These are phyloP conservation scores for Aspergillus felis DNA, from an alignment of 2,329 filamentous ascomycete species.

Conservation along the genomic window DNA sequence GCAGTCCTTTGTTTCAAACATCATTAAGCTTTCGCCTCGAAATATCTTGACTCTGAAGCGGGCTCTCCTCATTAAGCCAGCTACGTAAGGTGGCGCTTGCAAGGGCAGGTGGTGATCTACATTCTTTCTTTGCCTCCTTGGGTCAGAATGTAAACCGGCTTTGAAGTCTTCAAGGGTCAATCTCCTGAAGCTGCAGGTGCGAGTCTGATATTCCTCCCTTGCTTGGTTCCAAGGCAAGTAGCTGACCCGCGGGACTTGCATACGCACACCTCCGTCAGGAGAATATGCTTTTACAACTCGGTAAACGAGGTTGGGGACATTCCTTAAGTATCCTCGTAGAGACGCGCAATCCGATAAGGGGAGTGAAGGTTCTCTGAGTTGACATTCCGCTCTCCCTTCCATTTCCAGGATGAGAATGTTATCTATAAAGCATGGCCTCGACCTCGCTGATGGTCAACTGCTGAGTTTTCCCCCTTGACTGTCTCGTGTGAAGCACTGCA, in stretches of 20 bases:
- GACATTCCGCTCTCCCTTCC: not conserved
- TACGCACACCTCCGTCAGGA: not conserved
- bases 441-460: not conserved
- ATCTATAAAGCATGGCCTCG: not conserved
- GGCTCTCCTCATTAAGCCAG: not conserved
- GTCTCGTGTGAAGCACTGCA: not conserved
- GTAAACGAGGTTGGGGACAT: not conserved
- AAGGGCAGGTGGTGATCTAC: not conserved
- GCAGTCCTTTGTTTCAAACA: not conserved
- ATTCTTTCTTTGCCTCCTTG: not conserved
- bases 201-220: not conserved
- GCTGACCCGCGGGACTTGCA: not conserved
- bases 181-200: not conserved
- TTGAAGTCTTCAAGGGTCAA: not conserved
- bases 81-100: not conserved
- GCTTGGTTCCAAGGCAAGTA: slow-evolving; percentile 1
- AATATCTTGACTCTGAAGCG: not conserved
- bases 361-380: not conserved
- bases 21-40: not conserved
- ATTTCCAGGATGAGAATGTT: not conserved
- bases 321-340: not conserved
- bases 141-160: not conserved
- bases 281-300: not conserved
- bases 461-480: not conserved
- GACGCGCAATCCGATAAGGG: not conserved